Percentiles rank a stretch among this genome's conserved stretches.
phyloP scores from a whole-genome alignment of 768 basidiomycete species.

The Macrolepiota dolichaula region DNA sequence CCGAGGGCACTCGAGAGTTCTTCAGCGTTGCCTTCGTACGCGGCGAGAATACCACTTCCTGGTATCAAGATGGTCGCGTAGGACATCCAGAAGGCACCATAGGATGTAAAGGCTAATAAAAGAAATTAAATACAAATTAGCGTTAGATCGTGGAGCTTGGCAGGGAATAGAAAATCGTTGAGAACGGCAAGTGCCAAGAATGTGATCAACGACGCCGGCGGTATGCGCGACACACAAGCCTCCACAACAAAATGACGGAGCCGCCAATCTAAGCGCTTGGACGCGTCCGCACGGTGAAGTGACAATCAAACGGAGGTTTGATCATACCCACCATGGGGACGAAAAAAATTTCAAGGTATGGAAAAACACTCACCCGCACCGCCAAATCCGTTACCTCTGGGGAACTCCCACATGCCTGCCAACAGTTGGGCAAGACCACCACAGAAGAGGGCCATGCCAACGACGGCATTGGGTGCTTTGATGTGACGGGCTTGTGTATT shows the following conservation, averaged over 20 bases:
- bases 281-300: neutral
- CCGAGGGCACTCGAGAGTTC: conserved; percentile 58
- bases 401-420: conserved; percentile 89
- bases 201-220: neutral
- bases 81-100: conserved; percentile 88
- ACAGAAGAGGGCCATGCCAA: conserved; percentile 84
- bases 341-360: neutral
- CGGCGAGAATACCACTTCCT: conserved; percentile 52
- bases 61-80: conserved; percentile 75
- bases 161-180: neutral
- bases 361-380: conserved; percentile 57
- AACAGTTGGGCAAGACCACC: conserved; percentile 85
- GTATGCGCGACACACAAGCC: neutral
- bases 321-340: neutral
- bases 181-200: neutral
- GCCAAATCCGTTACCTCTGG: conserved; percentile 65
- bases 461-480: conserved; percentile 59
- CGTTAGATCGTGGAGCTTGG: neutral
- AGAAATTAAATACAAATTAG: neutral
- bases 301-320: neutral
- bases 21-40: conserved; percentile 36
- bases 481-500: conserved; percentile 60
- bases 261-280: neutral
- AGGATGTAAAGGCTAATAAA: conserved; percentile 68
- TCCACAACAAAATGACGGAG: neutral